phyloP scores from a whole-genome alignment of 805 yeast genomes.

The Candida xyloterini region DNA sequence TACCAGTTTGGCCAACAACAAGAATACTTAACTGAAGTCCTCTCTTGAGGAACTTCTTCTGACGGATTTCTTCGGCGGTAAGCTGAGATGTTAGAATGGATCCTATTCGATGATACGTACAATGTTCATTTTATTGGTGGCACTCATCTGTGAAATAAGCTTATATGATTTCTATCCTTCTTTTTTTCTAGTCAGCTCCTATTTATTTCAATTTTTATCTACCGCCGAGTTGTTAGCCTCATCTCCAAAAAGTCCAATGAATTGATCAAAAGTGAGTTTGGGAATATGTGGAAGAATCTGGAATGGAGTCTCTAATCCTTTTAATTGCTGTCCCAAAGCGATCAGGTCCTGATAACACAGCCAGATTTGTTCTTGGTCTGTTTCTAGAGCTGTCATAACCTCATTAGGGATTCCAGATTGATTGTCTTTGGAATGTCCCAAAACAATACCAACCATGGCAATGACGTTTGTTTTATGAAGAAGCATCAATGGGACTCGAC shows the following conservation, averaged over 20 bases:
- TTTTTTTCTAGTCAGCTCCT: conserved; percentile 2
- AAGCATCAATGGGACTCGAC: conserved; percentile 30
- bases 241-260: conserved; percentile 9
- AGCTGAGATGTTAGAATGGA: conserved; percentile 16
- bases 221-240: conserved; percentile 8
- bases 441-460: conserved; percentile 25
- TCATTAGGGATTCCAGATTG: conserved; percentile 15
- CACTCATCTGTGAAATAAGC: conserved; percentile 18
- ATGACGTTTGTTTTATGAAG: conserved; percentile 24
- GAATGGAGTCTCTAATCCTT: conserved; percentile 22
- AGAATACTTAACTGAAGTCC: conserved; percentile 48
- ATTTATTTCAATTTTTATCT: conserved; percentile 1
- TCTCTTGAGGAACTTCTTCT: conserved; percentile 47
- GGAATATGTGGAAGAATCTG: conserved; percentile 26
- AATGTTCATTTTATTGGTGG: conserved; percentile 18
- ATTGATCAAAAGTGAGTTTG: conserved; percentile 17
- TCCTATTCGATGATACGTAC: conserved; percentile 11
- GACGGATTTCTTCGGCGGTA: conserved; percentile 35
- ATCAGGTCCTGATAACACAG: conserved; percentile 24
- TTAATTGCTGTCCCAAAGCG: conserved; percentile 19
- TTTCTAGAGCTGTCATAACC: conserved; percentile 17
- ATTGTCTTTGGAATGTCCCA: conserved; percentile 21
- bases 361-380: conserved; percentile 20
- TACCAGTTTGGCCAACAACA: conserved; percentile 56
- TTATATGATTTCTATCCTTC: conserved; percentile 1